These are phyloP conservation scores for Phylloporus sp. DNA, from an alignment of 768 basidiomycete species.

Conservation along the genomic window DNA sequence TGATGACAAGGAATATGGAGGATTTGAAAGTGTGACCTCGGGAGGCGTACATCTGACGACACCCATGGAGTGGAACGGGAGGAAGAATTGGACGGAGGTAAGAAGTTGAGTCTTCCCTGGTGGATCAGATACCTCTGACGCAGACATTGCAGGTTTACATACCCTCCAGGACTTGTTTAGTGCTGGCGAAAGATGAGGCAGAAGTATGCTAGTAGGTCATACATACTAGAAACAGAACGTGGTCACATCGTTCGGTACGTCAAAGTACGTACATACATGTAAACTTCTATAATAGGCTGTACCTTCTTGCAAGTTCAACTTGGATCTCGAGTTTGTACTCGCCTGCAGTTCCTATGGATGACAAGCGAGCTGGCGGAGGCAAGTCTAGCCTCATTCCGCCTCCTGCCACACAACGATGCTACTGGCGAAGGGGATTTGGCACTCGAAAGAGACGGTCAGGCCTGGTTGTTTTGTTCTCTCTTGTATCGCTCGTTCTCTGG, in stretches of 20 bases:
- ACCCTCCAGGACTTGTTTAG: constrained; percentile 30
- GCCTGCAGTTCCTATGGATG: constrained; percentile 13
- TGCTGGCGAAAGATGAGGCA: constrained; percentile 21
- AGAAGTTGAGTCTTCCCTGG: constrained; percentile 14
- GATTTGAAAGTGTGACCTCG: constrained; percentile 73
- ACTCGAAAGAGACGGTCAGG: constrained; percentile 14
- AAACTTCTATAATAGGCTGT: too few species aligned
- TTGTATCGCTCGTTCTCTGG: constrained; percentile 16
- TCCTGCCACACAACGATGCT: constrained; percentile 13
- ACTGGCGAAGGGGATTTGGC: not conserved
- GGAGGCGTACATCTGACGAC: constrained; percentile 72
- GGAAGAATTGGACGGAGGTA: constrained; percentile 88
- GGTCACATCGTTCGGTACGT: not conserved
- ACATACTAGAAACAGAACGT: not conserved
- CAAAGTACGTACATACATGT: not conserved
- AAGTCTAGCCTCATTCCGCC: constrained; percentile 14
- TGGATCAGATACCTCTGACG: not conserved
- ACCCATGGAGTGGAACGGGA: constrained; percentile 85
- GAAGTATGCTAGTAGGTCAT: not conserved
- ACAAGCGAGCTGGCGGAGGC: constrained; percentile 6
- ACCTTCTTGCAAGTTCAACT: too few species aligned
- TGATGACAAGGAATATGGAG: constrained; percentile 86
- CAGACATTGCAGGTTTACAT: constrained; percentile 23
- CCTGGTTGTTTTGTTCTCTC: constrained; percentile 7
- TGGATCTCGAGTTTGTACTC: too few species aligned